Evolutionary conservation across 306 rosid species (phyloP).

Genomic region (Rosa persica): DNA sequence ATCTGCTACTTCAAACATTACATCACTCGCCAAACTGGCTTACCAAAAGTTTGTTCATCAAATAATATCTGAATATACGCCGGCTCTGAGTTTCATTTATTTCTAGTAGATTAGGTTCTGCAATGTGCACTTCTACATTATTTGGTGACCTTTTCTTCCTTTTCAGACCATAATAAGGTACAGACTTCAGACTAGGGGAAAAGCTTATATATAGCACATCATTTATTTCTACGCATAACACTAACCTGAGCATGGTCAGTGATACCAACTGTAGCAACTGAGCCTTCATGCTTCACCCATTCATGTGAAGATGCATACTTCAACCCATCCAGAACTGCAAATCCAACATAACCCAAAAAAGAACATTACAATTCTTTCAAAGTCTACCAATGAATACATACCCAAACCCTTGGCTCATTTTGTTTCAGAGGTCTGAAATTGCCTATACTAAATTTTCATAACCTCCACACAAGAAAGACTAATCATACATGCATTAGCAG

Average conservation of each 20-base stretch:
- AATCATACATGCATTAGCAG: background rate
- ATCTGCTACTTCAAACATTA: background rate
- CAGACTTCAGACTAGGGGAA: background rate
- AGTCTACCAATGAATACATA: background rate
- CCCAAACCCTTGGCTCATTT: background rate
- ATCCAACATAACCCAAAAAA: conserved; percentile 1
- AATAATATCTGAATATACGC: background rate
- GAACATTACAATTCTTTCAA: background rate
- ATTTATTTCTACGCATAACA: background rate
- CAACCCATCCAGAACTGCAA: conserved; percentile 85
- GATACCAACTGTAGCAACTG: conserved; percentile 84
- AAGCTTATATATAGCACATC: background rate
- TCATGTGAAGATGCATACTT: conserved; percentile 95
- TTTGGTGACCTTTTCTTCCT: background rate
- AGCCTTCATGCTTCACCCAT: conserved; percentile 97
- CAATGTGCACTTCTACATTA: background rate
- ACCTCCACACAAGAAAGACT: background rate
- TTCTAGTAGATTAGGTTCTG: background rate
- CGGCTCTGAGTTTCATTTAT: background rate
- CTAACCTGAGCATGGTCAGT: conserved; percentile 93
- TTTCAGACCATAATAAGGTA: background rate
- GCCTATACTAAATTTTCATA: background rate
- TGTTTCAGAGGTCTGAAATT: background rate
- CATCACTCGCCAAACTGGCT: background rate
- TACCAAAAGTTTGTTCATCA: background rate